Percentiles rank a stretch among this genome's conserved stretches.
phyloP scores from a whole-genome alignment of 176 grass and related monocot species.

The Alopecurus myosuroides region DNA sequence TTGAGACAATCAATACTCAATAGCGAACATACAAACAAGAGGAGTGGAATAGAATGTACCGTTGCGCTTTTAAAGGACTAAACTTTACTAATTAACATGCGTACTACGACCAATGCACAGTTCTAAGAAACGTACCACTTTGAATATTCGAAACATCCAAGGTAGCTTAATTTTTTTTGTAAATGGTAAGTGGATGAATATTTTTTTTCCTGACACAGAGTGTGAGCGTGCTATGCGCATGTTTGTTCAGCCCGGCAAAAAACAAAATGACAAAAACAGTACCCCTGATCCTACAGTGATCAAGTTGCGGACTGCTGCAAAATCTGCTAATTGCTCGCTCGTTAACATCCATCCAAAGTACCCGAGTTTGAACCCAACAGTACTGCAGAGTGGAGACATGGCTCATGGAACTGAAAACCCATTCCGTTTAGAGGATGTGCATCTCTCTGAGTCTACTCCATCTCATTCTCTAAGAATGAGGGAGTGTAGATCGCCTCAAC shows the following conservation, averaged over 20 bases:
- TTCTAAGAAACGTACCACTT: neutral
- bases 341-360: neutral
- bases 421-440: neutral
- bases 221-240: neutral
- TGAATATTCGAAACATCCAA: neutral
- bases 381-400: neutral
- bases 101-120: neutral
- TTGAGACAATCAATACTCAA: neutral
- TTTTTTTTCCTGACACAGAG: neutral
- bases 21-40: neutral
- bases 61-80: constrained; percentile 9
- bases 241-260: neutral
- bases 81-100: neutral
- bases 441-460: neutral
- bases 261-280: neutral
- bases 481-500: neutral
- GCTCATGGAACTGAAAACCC: neutral
- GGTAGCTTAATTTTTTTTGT: neutral
- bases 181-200: neutral
- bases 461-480: neutral
- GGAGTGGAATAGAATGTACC: neutral
- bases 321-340: neutral
- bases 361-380: neutral
- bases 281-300: neutral
- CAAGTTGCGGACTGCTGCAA: neutral